Evolutionary conservation across 169 alveolate genomes (phyloP), one percentile per base, ranked within the genome.

Genomic region (Cryptosporidium canis): DNA sequence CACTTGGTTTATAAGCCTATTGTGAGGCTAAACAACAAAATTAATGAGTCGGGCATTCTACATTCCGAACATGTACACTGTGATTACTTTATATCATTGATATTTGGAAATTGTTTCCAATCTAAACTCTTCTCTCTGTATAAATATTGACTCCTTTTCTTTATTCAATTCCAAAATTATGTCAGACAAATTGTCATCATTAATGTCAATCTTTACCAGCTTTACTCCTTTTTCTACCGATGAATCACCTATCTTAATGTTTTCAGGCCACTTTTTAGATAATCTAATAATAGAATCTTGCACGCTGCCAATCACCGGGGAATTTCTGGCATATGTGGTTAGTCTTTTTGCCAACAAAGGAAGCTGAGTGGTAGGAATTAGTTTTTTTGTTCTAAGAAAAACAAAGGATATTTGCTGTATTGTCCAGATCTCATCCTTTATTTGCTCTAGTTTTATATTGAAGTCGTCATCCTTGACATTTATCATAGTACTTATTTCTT

Each of bases 261-360:
- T n/a, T 77, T 77, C 72, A 33, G 87, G 87, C 68, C 68, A 77
- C 44, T 61, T 58, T 24, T 18, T 31, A 7, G 87, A 77, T 18
- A 77, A 21, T 14, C 70, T 21, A 21, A 77, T 24, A 11, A 77
- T 58, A 8, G 87, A 35, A 24, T 77, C 63, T 41, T 77, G 64
- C 18, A 77, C 87, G 27, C 58, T 33, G 0, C 55, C 9, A 11
- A 77, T 27, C 24, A 24, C 51, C 2, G 87, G 87, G 44, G 67
- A 39, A 58, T 77, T 77, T n/a, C 87, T 56, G 6, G 87, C 87
- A 58, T n/a, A 58, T 11, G 77, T 77, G 11, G 48, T 77, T 43
- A 77, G 61, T 11, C 72, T 56, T 27, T 61, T 55, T 35, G 72
- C 72, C 43, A 77, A 43, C 47, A 77, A 39, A 7, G 87, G 87